Base-by-base conservation (phyloP, 306 rosid genomes). In the Hippophae rhamnoides region DNA sequence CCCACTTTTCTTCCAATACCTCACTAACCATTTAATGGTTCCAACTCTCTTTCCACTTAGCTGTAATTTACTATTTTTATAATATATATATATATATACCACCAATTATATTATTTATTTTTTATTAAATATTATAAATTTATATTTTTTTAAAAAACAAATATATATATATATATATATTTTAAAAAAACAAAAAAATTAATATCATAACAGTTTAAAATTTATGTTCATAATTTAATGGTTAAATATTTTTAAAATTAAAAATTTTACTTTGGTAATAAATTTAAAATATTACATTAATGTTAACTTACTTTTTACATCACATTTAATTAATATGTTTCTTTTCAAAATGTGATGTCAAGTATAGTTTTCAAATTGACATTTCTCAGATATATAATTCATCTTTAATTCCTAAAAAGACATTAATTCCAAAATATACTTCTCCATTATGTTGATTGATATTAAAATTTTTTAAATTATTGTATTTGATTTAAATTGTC, bases 301-400 rank as follows among this genome's bases (percentile, higher is more conserved):
- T 18, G 23, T 18, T 18, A 18, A 18, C 23, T 18, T 1, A 18
- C 38, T 31, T 31, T 31, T 31, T 4, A 31, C 38, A 2, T 31
- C 38, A 2, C 38, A 31, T 31, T 31, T 31, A 69, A 66, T 54
- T 60, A 46, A 47, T 69, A 47, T 69, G 59, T 74, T 76, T 68
- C 75, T 56, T 79, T 71, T 67, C 55, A 69, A 61, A 64, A 47
- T 62, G 71, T 82, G 92, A 87, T 80, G 92, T 87, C 86, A 87
- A 82, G 86, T 60, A 60, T 71, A 49, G 77, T 78, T 75, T 56
- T 76, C 64, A 79, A 80, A 68, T 72, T 72, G 87, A 80, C 86
- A 64, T 71, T 68, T 67, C 81, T 79, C 45, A 52, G 52, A 49
- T 3, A 69, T 78, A 48, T 63, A 55, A 69, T 67, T 69, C 48